phyloP scores from a whole-genome alignment of 768 basidiomycete species.

The Termitomyces sp. region DNA sequence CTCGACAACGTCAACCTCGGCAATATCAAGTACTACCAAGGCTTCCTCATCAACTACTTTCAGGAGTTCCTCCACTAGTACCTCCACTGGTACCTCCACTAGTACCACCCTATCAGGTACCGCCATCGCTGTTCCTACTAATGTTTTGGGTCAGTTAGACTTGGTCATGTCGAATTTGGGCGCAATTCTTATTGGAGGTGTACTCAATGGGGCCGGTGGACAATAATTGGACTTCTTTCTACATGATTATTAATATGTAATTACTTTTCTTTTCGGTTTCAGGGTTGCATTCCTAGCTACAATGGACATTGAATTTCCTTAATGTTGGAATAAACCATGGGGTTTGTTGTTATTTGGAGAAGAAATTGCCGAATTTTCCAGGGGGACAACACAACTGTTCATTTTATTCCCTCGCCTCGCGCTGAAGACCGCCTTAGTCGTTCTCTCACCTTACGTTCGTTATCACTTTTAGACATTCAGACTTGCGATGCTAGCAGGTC shows the following conservation, averaged over 20 bases:
- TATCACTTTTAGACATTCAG: background rate
- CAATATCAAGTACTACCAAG: background rate
- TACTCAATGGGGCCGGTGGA: constrained; percentile 2
- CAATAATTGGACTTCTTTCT: constrained; percentile 1
- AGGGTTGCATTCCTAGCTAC: background rate
- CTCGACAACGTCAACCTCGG: background rate
- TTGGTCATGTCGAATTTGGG: constrained; percentile 11
- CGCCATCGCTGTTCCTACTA: constrained; percentile 6
- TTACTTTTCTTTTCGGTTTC: background rate
- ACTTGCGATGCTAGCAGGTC: constrained; percentile 12
- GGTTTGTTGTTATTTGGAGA: constrained; percentile 11
- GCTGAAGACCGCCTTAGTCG: constrained; percentile 1
- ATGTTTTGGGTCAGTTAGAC: constrained; percentile 10
- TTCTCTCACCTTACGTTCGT: constrained; percentile 13
- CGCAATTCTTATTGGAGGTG: constrained; percentile 10
- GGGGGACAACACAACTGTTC: background rate
- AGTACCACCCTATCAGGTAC: constrained; percentile 8
- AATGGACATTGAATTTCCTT: background rate
- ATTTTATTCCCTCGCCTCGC: background rate
- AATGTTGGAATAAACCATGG: background rate
- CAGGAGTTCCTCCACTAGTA: background rate
- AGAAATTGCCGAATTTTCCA: background rate
- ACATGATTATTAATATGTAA: background rate
- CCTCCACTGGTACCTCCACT: background rate
- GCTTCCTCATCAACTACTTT: background rate